phyloP scores from a whole-genome alignment of 1,284 basidiomycete genomes.

The Sanghuangporus weigelae region DNA sequence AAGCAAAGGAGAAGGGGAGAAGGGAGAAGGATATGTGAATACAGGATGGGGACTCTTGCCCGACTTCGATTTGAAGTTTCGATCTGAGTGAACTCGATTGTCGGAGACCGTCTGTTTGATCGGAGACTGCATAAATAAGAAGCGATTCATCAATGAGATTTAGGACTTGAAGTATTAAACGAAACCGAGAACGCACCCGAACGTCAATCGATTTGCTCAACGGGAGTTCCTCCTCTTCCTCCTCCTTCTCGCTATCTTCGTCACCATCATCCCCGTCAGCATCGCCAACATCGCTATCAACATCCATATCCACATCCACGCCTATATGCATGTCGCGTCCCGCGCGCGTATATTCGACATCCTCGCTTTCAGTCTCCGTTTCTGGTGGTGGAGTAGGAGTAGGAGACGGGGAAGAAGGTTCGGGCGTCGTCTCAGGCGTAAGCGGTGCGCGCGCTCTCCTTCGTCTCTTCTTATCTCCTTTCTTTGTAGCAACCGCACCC shows the following conservation, averaged over 20 bases:
- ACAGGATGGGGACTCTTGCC: too few relatives aligned
- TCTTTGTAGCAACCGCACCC: not conserved
- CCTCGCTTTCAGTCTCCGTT: not conserved
- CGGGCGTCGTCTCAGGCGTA: constrained; percentile 3
- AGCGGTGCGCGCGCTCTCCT: not conserved
- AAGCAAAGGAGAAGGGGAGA: too few relatives aligned
- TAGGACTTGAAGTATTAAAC: too few relatives aligned
- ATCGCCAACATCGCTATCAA: not conserved
- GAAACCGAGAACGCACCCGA: too few relatives aligned
- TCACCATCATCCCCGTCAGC: not conserved
- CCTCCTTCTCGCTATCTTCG: not conserved
- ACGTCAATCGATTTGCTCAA: not conserved
- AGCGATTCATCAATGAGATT: too few relatives aligned
- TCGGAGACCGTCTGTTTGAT: too few relatives aligned
- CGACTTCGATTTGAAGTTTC: too few relatives aligned
- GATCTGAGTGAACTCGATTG: too few relatives aligned
- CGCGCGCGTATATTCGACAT: not conserved
- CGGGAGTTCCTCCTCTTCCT: not conserved
- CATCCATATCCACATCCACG: not conserved
- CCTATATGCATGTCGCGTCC: not conserved
- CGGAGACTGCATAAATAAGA: too few relatives aligned
- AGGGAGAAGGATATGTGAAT: too few relatives aligned
- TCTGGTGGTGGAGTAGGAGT: not conserved
- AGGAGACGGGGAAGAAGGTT: not conserved
- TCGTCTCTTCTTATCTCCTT: not conserved